Percentiles rank a stretch among this genome's conserved stretches.
These are phyloP conservation scores for Pilatotrama ljubarskyi DNA, from an alignment of 768 basidiomycete species.

Conservation along the genomic window DNA sequence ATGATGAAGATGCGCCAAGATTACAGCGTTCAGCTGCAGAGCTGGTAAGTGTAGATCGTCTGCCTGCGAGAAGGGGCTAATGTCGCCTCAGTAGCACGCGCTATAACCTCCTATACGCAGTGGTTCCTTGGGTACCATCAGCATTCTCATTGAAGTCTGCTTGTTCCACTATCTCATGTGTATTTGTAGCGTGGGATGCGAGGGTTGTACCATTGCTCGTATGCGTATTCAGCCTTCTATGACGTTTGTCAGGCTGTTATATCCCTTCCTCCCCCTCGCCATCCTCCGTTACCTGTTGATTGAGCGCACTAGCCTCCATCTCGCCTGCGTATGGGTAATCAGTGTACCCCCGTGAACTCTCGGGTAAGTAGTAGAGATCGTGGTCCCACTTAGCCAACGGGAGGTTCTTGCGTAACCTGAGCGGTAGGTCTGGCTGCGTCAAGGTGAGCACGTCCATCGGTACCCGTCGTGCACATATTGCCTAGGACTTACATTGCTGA, in stretches of 20 bases:
- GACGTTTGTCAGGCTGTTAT: too few relatives aligned
- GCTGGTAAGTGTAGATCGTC: slow-evolving; percentile 25
- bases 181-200: too few relatives aligned
- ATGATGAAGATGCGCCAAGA: not conserved
- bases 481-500: slow-evolving; percentile 25
- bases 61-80: not conserved
- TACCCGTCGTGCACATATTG: slow-evolving; percentile 1
- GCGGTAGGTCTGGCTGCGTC: slow-evolving; percentile 15
- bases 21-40: slow-evolving; percentile 19
- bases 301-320: not conserved
- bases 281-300: too few relatives aligned
- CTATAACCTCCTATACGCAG: not conserved
- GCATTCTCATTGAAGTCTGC: not conserved
- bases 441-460: not conserved
- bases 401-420: slow-evolving; percentile 10
- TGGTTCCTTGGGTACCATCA: not conserved
- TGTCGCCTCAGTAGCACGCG: slow-evolving; percentile 8
- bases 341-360: slow-evolving; percentile 14
- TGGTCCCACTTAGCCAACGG: slow-evolving; percentile 5
- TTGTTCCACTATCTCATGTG: too few relatives aligned
- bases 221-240: too few relatives aligned
- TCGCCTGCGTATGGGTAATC: slow-evolving; percentile 22
- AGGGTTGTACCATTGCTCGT: too few relatives aligned
- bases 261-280: too few relatives aligned
- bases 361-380: slow-evolving; percentile 4